Conservation (phyloP, 164 flowering plant genomes). For the Sedum album region DNA sequence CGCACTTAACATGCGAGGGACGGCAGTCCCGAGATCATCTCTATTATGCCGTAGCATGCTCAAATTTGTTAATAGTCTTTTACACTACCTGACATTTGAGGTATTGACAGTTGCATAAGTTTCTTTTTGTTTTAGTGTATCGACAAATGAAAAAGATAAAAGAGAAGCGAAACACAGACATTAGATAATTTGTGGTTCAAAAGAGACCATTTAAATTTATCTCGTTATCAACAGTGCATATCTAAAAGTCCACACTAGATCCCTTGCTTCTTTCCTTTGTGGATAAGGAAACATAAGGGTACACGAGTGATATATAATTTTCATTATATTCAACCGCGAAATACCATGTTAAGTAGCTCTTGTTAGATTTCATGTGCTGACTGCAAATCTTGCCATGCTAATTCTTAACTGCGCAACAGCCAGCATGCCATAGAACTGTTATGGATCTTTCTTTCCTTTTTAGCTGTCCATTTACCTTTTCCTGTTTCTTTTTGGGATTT, state of each 20-base stretch:
- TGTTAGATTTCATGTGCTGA: no score
- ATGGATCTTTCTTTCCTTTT: background rate
- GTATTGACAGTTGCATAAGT: slow-evolving; percentile 22
- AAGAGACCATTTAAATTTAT: background rate
- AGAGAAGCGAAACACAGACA: background rate
- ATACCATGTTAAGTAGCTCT: no score
- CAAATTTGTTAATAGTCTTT: slow-evolving; percentile 85
- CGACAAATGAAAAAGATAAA: background rate
- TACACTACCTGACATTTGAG: slow-evolving; percentile 95
- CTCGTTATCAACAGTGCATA: no score
- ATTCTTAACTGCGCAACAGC: no score
- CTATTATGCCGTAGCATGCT: slow-evolving; percentile 91
- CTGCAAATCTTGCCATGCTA: no score
- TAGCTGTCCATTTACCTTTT: background rate
- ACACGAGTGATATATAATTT: no score
- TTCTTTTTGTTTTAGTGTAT: background rate
- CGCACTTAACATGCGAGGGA: slow-evolving; percentile 60
- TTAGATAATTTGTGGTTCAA: background rate
- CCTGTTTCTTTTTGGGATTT: background rate
- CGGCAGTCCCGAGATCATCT: slow-evolving; percentile 71
- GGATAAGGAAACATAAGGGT: background rate
- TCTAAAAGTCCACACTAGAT: no score
- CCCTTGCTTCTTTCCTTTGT: no score
- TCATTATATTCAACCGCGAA: no score
- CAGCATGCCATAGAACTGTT: no score